Conservation (phyloP, 805 yeast genomes). For the Clavispora carvajalis region DNA sequence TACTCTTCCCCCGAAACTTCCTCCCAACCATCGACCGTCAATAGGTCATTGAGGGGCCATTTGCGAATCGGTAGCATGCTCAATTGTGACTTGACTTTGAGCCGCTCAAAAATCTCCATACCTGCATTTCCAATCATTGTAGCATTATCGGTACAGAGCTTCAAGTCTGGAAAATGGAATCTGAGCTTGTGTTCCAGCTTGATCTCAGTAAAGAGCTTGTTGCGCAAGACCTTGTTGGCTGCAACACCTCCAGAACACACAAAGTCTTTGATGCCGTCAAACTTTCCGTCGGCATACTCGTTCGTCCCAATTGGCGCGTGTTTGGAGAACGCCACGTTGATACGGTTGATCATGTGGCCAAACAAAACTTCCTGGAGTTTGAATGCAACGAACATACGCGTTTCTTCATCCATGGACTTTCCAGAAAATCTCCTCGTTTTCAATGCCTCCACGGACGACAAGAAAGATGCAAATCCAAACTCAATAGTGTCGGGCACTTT, state of each 20-base stretch:
- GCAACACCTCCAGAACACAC: slow-evolving; percentile 96
- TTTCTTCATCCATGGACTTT: slow-evolving; percentile 40
- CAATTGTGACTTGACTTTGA: slow-evolving; percentile 43
- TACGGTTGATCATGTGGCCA: slow-evolving; percentile 64
- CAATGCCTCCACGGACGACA: slow-evolving; percentile 45
- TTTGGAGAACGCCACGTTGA: slow-evolving; percentile 44
- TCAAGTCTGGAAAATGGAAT: slow-evolving; percentile 63
- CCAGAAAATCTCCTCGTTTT: slow-evolving; percentile 12
- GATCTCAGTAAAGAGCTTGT: slow-evolving; percentile 40
- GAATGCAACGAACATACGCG: slow-evolving; percentile 48
- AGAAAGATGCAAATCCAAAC: slow-evolving; percentile 78
- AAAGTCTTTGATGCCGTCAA: slow-evolving; percentile 45
- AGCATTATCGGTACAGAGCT: slow-evolving; percentile 89
- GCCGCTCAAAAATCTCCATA: slow-evolving; percentile 69
- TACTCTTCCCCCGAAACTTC: slow-evolving; percentile 9
- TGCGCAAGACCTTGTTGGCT: slow-evolving; percentile 57
- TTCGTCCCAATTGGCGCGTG: slow-evolving; percentile 25
- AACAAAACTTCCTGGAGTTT: slow-evolving; percentile 63
- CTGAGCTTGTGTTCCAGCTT: slow-evolving; percentile 12
- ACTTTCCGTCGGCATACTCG: slow-evolving; percentile 23
- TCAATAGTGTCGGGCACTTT: slow-evolving; percentile 23
- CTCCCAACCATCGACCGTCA: slow-evolving; percentile 49
- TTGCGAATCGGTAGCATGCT: slow-evolving; percentile 62
- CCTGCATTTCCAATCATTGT: slow-evolving; percentile 98
- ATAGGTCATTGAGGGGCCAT: slow-evolving; percentile 70